Evolutionary conservation across 75 land plant species (phyloP).

Genomic region (Chamaecyparis obtusa): DNA sequence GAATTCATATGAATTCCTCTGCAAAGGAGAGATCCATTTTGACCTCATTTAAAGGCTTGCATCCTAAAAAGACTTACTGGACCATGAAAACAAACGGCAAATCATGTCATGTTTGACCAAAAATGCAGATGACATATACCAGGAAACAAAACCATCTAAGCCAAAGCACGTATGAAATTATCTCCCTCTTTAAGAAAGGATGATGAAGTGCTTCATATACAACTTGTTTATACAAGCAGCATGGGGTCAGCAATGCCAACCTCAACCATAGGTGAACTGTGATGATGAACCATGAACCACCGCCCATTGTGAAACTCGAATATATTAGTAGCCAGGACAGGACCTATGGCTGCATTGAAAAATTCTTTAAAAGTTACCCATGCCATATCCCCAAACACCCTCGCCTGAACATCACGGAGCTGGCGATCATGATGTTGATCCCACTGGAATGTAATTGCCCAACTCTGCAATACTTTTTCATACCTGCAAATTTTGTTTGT

Average conservation of each 20-base stretch:
- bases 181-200: background rate
- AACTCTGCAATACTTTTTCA: slow-evolving; percentile 30
- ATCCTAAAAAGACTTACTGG: background rate
- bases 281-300: slow-evolving; percentile 34
- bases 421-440: slow-evolving; percentile 23
- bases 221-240: slow-evolving; percentile 5
- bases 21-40: background rate
- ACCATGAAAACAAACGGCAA: background rate
- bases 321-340: slow-evolving; percentile 27
- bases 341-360: slow-evolving; percentile 25
- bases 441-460: slow-evolving; percentile 26
- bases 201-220: background rate
- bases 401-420: slow-evolving; percentile 23
- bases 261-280: slow-evolving; percentile 5
- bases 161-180: background rate
- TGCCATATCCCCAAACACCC: slow-evolving; percentile 30
- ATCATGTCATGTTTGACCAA: background rate
- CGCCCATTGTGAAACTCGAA: slow-evolving; percentile 28
- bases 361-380: slow-evolving; percentile 35
- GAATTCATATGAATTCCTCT: background rate
- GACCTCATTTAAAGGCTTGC: background rate
- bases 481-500: slow-evolving; percentile 23
- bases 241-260: background rate
- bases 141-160: background rate
- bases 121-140: background rate